Percentiles rank a stretch among this genome's conserved stretches.
phyloP scores from a whole-genome alignment of 2,329 filamentous ascomycete genomes.

The Sclerotinia spermophila region DNA sequence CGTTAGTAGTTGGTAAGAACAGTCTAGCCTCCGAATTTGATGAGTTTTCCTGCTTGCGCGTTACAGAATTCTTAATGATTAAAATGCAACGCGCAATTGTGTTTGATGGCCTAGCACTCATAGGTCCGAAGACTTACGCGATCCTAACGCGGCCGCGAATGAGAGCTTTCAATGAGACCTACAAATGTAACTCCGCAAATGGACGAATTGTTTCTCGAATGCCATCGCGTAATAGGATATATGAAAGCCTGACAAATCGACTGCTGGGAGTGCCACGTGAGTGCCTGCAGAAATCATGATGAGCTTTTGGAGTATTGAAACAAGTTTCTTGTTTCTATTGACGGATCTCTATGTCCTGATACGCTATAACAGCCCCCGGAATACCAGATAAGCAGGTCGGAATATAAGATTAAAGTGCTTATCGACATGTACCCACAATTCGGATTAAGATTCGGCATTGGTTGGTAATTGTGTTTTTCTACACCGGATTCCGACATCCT shows the following conservation, averaged over 20 bases:
- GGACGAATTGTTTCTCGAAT: not conserved
- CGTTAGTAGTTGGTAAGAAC: not conserved
- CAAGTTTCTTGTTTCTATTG: not conserved
- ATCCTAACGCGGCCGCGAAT: not conserved
- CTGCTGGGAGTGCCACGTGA: not conserved
- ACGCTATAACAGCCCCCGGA: not conserved
- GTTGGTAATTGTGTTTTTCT: not conserved
- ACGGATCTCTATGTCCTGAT: not conserved
- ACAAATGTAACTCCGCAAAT: not conserved
- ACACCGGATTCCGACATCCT: not conserved
- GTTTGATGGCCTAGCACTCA: not conserved
- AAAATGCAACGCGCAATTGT: not conserved
- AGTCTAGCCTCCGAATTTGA: not conserved
- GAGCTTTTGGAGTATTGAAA: not conserved
- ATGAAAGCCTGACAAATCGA: not conserved
- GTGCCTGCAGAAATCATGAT: not conserved
- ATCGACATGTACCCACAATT: not conserved
- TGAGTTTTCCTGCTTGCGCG: accelerated
- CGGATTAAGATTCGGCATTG: not conserved
- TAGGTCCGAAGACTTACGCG: not conserved
- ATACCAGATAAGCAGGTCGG: not conserved
- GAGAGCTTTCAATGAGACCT: too few relatives aligned
- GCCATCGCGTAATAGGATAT: not conserved
- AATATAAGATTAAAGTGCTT: not conserved
- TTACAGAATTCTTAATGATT: not conserved